phyloP scores from a whole-genome alignment of 2,329 filamentous ascomycete genomes.

The Fusarium sp. region DNA sequence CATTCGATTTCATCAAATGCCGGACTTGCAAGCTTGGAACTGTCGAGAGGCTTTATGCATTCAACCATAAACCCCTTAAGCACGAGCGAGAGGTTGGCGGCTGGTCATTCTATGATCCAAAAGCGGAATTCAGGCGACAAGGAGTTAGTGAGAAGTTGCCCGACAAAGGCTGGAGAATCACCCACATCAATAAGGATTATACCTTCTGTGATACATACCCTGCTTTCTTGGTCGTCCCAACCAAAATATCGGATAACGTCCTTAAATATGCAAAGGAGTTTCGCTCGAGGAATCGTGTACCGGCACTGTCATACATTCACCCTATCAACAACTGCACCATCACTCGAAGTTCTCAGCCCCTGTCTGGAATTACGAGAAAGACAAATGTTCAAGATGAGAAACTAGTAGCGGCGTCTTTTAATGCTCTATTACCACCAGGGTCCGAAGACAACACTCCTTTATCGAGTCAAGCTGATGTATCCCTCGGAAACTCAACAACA shows the following conservation, averaged over 20 bases:
- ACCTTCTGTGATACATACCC: constrained; percentile 94
- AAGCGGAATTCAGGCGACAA: constrained; percentile 85
- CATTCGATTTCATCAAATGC: constrained; percentile 85
- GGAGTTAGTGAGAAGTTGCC: constrained; percentile 85
- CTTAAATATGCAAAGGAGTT: constrained; percentile 93
- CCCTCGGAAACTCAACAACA: constrained; percentile 46
- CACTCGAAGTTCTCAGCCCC: constrained; percentile 91
- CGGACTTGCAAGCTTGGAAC: constrained; percentile 84
- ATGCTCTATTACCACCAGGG: constrained; percentile 48
- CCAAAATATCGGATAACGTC: constrained; percentile 94
- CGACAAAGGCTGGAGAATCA: constrained; percentile 87
- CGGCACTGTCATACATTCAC: constrained; percentile 92
- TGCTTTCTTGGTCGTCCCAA: constrained; percentile 83
- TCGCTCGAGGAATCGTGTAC: constrained; percentile 88
- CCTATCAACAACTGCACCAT: constrained; percentile 97
- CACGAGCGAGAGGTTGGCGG: constrained; percentile 80
- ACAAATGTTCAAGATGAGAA: constrained; percentile 96
- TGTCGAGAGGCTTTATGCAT: constrained; percentile 92
- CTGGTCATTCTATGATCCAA: constrained; percentile 87
- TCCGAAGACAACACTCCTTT: constrained; percentile 52
- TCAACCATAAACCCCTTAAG: constrained; percentile 80
- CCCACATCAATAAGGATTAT: constrained; percentile 90
- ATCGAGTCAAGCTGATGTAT: constrained; percentile 64
- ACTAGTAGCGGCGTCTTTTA: constrained; percentile 91
- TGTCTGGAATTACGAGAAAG: constrained; percentile 86